Percentiles rank a stretch among this genome's conserved stretches.
Evolutionary conservation across 1,284 basidiomycete genomes (phyloP).

Genomic region (Ceratobasidium sp.): DNA sequence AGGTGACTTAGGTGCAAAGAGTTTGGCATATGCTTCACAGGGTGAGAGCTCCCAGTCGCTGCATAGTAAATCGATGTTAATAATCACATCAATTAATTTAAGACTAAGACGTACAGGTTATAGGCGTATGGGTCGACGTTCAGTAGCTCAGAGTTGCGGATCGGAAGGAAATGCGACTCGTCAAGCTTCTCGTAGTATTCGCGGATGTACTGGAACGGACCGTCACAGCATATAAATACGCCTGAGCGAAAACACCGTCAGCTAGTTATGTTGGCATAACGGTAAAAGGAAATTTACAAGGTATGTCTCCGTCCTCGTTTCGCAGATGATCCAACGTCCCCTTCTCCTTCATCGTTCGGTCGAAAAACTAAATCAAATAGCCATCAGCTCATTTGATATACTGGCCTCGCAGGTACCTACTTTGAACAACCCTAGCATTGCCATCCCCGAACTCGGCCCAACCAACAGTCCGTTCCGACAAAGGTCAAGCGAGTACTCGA

Average conservation of each 20-base stretch:
- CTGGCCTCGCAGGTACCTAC: background rate
- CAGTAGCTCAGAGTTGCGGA: slow-evolving; percentile 21
- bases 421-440: slow-evolving; percentile 13
- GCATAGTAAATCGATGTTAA: too few relatives aligned
- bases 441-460: slow-evolving; percentile 35
- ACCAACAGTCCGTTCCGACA: slow-evolving; percentile 33
- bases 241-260: background rate
- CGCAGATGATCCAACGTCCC: background rate
- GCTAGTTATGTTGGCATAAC: background rate
- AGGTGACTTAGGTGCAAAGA: slow-evolving; percentile 7
- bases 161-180: slow-evolving; percentile 17
- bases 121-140: slow-evolving; percentile 30
- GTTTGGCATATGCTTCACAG: background rate
- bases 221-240: slow-evolving; percentile 30
- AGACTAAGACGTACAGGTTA: background rate
- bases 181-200: slow-evolving; percentile 30
- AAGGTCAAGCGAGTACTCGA: slow-evolving; percentile 20
- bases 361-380: background rate
- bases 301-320: slow-evolving; percentile 17
- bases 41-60: slow-evolving; percentile 25
- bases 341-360: background rate
- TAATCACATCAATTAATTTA: too few relatives aligned
- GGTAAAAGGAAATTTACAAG: background rate
- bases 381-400: slow-evolving; percentile 18
- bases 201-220: slow-evolving; percentile 24